phyloP scores from a whole-genome alignment of 352 stramenopile species.

The Globisporangium cederbergense region DNA sequence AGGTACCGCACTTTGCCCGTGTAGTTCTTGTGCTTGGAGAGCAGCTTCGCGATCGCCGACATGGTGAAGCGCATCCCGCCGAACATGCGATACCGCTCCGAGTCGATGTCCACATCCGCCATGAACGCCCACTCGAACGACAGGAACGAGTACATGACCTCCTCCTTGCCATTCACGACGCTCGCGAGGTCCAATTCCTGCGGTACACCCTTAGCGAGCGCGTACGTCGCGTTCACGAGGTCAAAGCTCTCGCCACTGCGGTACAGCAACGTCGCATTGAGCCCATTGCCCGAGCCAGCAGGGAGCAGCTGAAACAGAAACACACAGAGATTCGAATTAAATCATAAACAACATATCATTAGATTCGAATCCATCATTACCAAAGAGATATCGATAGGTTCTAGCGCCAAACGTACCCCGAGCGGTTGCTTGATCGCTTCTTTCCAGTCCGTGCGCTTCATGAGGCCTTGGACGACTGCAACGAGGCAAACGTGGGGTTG shows the following conservation, averaged over 20 bases:
- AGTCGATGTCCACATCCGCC: constrained; percentile 75
- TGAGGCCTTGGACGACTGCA: constrained; percentile 70
- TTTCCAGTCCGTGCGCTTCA: constrained; percentile 57
- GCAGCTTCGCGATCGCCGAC: constrained; percentile 35
- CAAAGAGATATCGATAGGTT: not conserved
- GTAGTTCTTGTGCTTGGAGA: constrained; percentile 37
- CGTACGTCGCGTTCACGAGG: constrained; percentile 54
- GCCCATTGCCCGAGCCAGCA: constrained; percentile 61
- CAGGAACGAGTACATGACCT: constrained; percentile 75
- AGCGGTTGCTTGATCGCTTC: constrained; percentile 50
- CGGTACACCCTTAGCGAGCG: constrained; percentile 55
- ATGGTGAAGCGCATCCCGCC: constrained; percentile 56
- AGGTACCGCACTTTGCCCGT: constrained; percentile 39
- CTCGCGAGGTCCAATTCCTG: constrained; percentile 61
- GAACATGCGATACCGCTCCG: constrained; percentile 56
- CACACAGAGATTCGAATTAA: not conserved
- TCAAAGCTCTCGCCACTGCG: constrained; percentile 44
- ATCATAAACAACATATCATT: not conserved
- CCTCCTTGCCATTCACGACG: constrained; percentile 39
- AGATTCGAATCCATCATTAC: not conserved
- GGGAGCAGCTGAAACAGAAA: constrained; percentile 34
- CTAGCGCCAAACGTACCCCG: constrained; percentile 29
- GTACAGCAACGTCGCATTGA: constrained; percentile 52
- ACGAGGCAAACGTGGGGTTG: not conserved
- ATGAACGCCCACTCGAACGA: constrained; percentile 83